Percentiles rank a stretch among this genome's conserved stretches.
These are phyloP conservation scores for Dalbergia cultrata DNA, from an alignment of 306 rosid genomes.

Conservation along the genomic window DNA sequence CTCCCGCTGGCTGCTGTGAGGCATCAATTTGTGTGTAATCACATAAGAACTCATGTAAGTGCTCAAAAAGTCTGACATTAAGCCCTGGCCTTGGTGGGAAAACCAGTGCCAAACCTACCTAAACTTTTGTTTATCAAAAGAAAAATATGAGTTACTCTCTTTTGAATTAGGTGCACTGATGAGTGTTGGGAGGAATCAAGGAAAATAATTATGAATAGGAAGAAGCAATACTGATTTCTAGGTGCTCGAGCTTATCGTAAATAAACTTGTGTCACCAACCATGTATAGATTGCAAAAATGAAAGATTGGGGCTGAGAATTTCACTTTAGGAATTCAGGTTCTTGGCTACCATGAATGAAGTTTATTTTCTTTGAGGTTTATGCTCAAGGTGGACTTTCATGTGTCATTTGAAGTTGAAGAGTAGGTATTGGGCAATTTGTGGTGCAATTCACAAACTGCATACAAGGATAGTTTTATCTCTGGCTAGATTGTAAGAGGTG, in stretches of 20 bases:
- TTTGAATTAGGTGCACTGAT: background rate
- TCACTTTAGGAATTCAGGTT: background rate
- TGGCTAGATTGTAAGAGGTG: background rate
- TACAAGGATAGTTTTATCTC: background rate
- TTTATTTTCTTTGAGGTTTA: background rate
- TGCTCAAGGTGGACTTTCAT: background rate
- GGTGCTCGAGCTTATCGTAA: constrained; percentile 4
- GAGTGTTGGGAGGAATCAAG: background rate
- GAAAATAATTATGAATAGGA: constrained; percentile 17
- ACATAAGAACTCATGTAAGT: too few species aligned
- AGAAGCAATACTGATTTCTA: constrained; percentile 13
- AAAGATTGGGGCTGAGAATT: background rate
- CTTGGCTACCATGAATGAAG: background rate
- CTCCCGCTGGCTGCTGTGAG: too few species aligned
- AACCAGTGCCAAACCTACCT: too few species aligned
- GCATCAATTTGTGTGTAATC: too few species aligned
- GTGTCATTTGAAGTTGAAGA: background rate
- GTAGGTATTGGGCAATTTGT: background rate
- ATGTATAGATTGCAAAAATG: background rate
- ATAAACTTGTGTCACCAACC: background rate
- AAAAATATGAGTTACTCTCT: background rate
- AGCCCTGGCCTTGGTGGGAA: too few species aligned
- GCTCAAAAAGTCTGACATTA: too few species aligned
- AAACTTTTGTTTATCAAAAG: too few species aligned
- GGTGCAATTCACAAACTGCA: background rate